A percentile compares a stretch with the other conserved stretches of the same genome.
These are phyloP conservation scores for Thermochaetoides thermophila DNA, from an alignment of 495 filamentous ascomycete species.

Conservation along the genomic window DNA sequence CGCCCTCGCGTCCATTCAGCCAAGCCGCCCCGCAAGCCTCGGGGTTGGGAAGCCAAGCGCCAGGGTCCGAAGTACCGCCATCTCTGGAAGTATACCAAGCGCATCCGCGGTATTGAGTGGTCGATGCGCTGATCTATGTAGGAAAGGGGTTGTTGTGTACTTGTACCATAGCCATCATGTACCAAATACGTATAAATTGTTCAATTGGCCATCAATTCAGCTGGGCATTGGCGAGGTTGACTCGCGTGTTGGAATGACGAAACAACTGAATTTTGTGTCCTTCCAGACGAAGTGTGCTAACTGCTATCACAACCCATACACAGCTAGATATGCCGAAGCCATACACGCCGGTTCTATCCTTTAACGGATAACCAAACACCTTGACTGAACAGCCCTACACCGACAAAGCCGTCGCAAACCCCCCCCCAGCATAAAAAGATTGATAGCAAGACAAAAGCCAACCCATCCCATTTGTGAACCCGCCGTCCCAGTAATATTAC, in stretches of 20 bases:
- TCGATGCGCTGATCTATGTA: no score
- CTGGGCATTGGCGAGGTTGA: no score
- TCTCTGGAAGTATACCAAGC: conserved; percentile 39
- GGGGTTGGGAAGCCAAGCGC: conserved; percentile 43
- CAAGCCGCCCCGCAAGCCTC: conserved; percentile 35
- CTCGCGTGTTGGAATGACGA: no score
- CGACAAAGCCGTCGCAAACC: no score
- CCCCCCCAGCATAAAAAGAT: no score
- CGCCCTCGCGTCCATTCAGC: conserved; percentile 43
- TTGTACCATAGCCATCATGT: conserved; percentile 9
- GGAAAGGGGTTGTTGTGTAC: conserved; percentile 7
- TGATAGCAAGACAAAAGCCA: no score
- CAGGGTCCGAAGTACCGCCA: conserved; percentile 38
- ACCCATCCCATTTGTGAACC: no score
- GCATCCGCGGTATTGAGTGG: conserved; percentile 18
- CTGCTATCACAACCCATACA: conserved; percentile 5
- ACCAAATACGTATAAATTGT: conserved; percentile 8
- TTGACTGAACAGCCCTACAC: not conserved
- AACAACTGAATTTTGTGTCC: no score
- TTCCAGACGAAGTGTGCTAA: not conserved
- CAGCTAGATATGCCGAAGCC: conserved; percentile 2
- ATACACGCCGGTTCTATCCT: not conserved
- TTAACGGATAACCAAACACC: not conserved
- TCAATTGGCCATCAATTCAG: no score
- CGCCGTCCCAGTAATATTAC: no score